Evolutionary conservation across 192 early-diverging fungal genomes (phyloP).

Genomic region (Linnemannia zychae): DNA sequence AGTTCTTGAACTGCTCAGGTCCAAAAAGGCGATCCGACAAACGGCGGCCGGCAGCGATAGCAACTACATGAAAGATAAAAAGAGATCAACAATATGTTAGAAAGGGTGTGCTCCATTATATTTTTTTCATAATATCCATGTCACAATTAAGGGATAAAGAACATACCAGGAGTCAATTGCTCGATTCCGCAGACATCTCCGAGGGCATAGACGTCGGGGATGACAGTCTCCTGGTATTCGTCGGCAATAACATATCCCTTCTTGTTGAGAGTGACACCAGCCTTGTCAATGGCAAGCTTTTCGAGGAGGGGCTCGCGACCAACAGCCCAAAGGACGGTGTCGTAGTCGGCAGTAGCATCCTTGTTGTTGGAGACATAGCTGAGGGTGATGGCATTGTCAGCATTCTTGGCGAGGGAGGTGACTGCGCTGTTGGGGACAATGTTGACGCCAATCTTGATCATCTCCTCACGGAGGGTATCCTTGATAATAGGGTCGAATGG

Average conservation of each 20-base stretch:
- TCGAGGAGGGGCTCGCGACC: constrained; percentile 86
- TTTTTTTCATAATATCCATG: neutral
- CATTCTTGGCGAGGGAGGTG: constrained; percentile 70
- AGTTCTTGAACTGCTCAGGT: constrained; percentile 72
- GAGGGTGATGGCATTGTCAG: constrained; percentile 66
- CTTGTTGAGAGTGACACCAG: constrained; percentile 72
- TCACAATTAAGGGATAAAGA: too few relatives aligned
- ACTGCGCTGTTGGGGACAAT: constrained; percentile 79
- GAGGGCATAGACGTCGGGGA: constrained; percentile 83
- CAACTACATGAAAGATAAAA: constrained; percentile 65
- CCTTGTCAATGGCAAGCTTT: constrained; percentile 76
- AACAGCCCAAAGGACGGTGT: constrained; percentile 92
- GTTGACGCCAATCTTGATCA: constrained; percentile 83
- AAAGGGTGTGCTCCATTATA: neutral
- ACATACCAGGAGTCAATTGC: constrained; percentile 89
- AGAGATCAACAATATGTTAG: neutral
- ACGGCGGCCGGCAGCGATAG: constrained; percentile 93
- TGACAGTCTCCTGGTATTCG: constrained; percentile 88
- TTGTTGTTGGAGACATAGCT: constrained; percentile 54
- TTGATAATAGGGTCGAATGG: constrained; percentile 88
- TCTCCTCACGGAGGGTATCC: constrained; percentile 82
- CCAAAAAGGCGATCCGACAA: constrained; percentile 95
- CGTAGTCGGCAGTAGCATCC: constrained; percentile 71
- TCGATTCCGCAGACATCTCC: constrained; percentile 95
- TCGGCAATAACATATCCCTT: constrained; percentile 86